Evolutionary conservation across 495 filamentous ascomycete genomes (phyloP).

Genomic region (Daldinia childiae): DNA sequence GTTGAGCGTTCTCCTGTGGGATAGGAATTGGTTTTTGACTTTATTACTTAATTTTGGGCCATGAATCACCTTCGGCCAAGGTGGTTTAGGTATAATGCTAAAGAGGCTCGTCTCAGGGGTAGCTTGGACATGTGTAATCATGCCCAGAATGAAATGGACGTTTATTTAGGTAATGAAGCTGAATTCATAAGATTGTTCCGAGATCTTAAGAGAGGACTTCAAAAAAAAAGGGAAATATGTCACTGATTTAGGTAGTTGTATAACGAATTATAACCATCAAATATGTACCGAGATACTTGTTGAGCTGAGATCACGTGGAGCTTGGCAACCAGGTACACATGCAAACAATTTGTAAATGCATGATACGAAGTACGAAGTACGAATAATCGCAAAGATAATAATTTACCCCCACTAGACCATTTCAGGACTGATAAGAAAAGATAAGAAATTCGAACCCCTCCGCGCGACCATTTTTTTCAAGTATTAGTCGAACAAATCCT

Average conservation of each 20-base stretch:
- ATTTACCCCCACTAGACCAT: conserved; percentile 25
- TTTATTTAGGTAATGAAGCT: conserved; percentile 1
- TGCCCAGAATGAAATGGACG: background rate
- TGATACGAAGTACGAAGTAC: no score
- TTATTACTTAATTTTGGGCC: background rate
- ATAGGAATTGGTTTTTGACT: background rate
- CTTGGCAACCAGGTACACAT: background rate
- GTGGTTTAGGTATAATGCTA: conserved; percentile 4
- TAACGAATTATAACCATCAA: no score
- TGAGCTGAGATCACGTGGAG: background rate
- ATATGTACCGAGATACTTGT: no score
- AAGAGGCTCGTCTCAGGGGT: background rate
- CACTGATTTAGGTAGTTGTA: background rate
- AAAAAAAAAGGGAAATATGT: background rate
- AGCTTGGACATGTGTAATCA: background rate
- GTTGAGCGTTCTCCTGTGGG: conserved; percentile 4
- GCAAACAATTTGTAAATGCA: background rate
- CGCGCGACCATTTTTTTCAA: conserved; percentile 9
- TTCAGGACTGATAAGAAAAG: conserved; percentile 16
- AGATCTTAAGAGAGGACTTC: background rate
- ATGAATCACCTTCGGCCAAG: background rate
- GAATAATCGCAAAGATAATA: background rate
- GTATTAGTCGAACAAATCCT: background rate
- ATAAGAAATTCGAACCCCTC: conserved; percentile 31
- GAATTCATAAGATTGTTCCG: background rate